Percentiles rank a stretch among this genome's conserved stretches.
Evolutionary conservation across 2,329 filamentous ascomycete species (phyloP).

Genomic region (Aureobasidium sp.): DNA sequence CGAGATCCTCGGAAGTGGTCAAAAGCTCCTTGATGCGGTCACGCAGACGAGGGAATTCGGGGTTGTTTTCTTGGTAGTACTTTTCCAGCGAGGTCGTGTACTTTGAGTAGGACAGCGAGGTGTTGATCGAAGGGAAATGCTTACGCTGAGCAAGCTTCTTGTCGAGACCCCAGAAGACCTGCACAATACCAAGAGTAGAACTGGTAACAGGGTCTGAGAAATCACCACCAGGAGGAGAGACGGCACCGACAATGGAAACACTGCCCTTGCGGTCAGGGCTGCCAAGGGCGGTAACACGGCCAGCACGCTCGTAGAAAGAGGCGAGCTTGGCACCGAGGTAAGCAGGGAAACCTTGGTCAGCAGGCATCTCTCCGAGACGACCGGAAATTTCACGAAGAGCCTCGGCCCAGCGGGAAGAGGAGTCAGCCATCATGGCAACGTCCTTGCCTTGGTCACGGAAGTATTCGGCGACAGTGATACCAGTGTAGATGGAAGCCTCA

Average conservation of each 20-base stretch:
- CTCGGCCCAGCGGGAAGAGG: conserved; percentile 95
- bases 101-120: conserved; percentile 89
- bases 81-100: conserved; percentile 84
- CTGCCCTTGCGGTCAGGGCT: conserved; percentile 83
- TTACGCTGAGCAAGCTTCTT: conserved; percentile 99
- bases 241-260: conserved; percentile 95
- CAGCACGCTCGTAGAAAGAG: conserved; percentile 98
- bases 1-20: conserved; percentile 90
- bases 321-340: conserved; percentile 95
- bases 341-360: conserved; percentile 98
- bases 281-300: conserved; percentile 75
- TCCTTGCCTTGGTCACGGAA: conserved; percentile 96
- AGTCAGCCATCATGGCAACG: conserved; percentile 99
- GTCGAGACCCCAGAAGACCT: conserved; percentile 99
- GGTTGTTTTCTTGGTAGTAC: conserved; percentile 88
- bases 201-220: conserved; percentile 97
- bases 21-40: conserved; percentile 91
- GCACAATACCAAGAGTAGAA: conserved; percentile 90
- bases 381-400: conserved; percentile 97
- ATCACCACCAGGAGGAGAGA: conserved; percentile 95
- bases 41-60: conserved; percentile 87
- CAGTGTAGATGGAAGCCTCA: conserved; percentile 98
- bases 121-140: conserved; percentile 99
- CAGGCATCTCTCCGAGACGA: conserved; percentile 98
- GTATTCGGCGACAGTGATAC: conserved; percentile 90